These are phyloP conservation scores for Sugiyamaella paludigena DNA, from an alignment of 1,139 yeast species.

Conservation along the genomic window DNA sequence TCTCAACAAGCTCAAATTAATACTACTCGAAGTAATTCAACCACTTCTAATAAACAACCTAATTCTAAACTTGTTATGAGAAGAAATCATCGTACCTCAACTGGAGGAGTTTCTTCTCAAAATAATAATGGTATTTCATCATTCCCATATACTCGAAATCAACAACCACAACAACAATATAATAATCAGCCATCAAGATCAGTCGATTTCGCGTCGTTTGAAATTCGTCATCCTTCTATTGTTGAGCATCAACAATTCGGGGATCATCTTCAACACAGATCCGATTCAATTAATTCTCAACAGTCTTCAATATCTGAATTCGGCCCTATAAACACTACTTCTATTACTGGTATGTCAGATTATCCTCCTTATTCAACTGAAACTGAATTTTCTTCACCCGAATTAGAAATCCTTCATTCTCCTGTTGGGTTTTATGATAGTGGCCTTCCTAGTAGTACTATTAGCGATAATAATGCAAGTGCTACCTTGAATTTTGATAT, in stretches of 20 bases:
- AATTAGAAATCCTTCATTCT: slow-evolving; percentile 15
- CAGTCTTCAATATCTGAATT: slow-evolving; percentile 4
- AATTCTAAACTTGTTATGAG: slow-evolving; percentile 4
- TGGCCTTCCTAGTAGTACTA: neutral
- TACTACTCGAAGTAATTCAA: neutral
- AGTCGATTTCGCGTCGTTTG: no score
- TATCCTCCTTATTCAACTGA: slow-evolving; percentile 3
- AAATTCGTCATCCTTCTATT: no score
- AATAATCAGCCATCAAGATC: neutral
- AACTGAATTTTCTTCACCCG: slow-evolving; percentile 19
- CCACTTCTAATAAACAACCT: neutral
- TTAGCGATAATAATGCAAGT: neutral
- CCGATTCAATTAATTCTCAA: slow-evolving; percentile 6
- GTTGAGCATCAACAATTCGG: neutral
- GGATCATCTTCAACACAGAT: neutral
- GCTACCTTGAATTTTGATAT: neutral
- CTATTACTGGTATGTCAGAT: neutral
- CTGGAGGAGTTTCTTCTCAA: neutral
- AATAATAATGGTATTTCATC: neutral
- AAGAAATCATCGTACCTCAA: slow-evolving; percentile 6
- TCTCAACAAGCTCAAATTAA: neutral
- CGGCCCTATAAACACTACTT: neutral
- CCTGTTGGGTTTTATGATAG: slow-evolving; percentile 13
- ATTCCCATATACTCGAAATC: slow-evolving; percentile 7
- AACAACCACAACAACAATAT: neutral